Base-by-base conservation (phyloP, 139 green algal genomes). In the Asterochloris sp. region DNA sequence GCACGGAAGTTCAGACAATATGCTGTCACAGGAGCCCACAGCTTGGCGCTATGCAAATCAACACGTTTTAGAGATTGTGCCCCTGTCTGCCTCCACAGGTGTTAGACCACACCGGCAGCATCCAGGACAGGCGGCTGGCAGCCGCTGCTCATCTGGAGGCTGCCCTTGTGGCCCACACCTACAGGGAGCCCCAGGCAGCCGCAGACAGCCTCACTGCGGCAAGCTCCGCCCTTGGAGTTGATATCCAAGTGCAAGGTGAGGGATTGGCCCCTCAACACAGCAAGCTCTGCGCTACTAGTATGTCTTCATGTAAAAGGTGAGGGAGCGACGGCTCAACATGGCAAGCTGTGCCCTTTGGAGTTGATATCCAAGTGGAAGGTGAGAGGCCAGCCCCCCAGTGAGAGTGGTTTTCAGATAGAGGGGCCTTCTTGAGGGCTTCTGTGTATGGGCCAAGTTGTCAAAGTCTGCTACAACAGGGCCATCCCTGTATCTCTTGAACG, bases 91-190 rank as follows among this genome's bases (percentile, higher is more conserved):
- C 6, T 54, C 38, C 38, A 54, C 38, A 54, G 38, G 38, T 54
- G 38, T 27, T 73, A 15, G 27, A 81, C 0, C 66, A 73, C 10
- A 62, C 26, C 12, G 26, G n/a, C 26, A 74, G 61, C 60, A 80
- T 6, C 38, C 75, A 38, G 17, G 78, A 83, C 54, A 28, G 71
- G 28, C 24, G 77, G 38, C 83, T 89, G 23, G 69, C 78, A 27
- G 83, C 82, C 13, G 82, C 83, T 10, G 82, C 84, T 0, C 82
- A 87, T 19, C 74, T 95, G 38, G 94, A 95, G 83, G 64, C 88
- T 27, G 87, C 89, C 4, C 79, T 91, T 27, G 76, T 86, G 23
- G 90, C 94, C 69, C 88, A 91, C 62, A 29, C 62, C 1, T 96
- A 92, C 73, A 87, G 93, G 13, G 76, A 90, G 28, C 85, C 89